Evolutionary conservation across 1,284 basidiomycete species (phyloP).

Genomic region (Cystobasidium sp.): DNA sequence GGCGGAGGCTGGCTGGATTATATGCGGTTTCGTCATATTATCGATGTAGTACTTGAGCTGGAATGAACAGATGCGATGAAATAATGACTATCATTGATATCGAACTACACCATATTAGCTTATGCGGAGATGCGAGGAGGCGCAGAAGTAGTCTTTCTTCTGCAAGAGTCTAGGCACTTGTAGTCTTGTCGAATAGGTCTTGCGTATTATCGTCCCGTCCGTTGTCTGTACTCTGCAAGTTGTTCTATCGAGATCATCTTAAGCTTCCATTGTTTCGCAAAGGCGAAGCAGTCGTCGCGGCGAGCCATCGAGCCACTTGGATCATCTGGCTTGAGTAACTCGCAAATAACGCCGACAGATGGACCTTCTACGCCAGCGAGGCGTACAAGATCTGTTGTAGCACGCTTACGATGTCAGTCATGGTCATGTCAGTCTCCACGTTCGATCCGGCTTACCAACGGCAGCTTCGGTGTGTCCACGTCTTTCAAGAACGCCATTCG

Average conservation of each 20-base stretch:
- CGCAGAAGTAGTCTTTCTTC: no score
- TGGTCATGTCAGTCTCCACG: not conserved
- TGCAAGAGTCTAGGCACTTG: no score
- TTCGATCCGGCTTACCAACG: conserved; percentile 62
- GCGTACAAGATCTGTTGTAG: conserved; percentile 72
- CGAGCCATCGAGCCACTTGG: conserved; percentile 91
- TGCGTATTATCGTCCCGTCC: conserved; percentile 1
- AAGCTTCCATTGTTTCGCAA: conserved; percentile 88
- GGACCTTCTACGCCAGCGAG: conserved; percentile 69
- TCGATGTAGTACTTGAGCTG: no score
- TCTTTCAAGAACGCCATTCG: conserved; percentile 81
- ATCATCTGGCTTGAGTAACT: conserved; percentile 88
- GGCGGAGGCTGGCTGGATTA: no score
- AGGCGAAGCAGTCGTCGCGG: conserved; percentile 87
- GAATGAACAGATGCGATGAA: no score
- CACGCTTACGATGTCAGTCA: conserved; percentile 7
- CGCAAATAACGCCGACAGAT: conserved; percentile 85
- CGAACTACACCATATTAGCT: no score
- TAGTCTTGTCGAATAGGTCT: no score
- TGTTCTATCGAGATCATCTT: conserved; percentile 91
- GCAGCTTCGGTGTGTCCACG: conserved; percentile 92
- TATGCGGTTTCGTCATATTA: no score
- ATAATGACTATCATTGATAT: no score
- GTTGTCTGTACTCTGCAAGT: conserved; percentile 59
- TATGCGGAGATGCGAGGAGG: no score